Evolutionary conservation across 441 rosid genomes (phyloP), one percentile per base, ranked within the genome.

Genomic region (Rhodomyrtus psidioides): DNA sequence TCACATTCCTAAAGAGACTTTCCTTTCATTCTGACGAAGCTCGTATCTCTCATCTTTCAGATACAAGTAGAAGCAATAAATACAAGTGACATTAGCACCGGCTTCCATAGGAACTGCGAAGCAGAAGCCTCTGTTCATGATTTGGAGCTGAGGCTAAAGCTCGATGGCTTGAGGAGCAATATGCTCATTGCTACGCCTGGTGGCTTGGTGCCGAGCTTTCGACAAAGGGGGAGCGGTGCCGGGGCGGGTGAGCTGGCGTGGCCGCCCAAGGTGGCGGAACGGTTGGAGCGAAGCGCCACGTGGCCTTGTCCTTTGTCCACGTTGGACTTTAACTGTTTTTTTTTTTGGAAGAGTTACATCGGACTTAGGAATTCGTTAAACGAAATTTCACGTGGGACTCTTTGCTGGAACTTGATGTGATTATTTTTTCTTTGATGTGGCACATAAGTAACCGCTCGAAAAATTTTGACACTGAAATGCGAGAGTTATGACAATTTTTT

Each of bases 31-130:
- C 58, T 55, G 58, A 55, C 8, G 58, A 55, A 51, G n/a, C n/a
- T 21, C 57, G 6, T 53, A 6, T 53, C 55, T 53, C 55, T 53
- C 7, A 21, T 9, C 58, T 55, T 55, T 23, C 58, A 23, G 26
- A 7, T 21, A 21, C 57, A 21, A 8, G 57, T 21, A 55, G 57
- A 21, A 55, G 10, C 53, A 21, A 55, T 7, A 8, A 4, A 21
- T 23, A 23, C 21, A 55, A 55, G 89, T 79, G 75, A 23, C 87
- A 54, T 65, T 85, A 46, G 58, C 34, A 54, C 85, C 84, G 62
- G 84, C 75, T 65, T 74, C 30, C 26, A 82, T 55, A 81, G 83
- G 86, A 83, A 58, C 49, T 85, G 53, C 65, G 44, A 70, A 49
- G 84, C 76, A 59, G 88, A 84, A 59, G 46, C 84, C 44, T 56